Evolutionary conservation across 768 basidiomycete species (phyloP), one percentile per base, ranked within the genome.

Genomic region (Mycena filopes): DNA sequence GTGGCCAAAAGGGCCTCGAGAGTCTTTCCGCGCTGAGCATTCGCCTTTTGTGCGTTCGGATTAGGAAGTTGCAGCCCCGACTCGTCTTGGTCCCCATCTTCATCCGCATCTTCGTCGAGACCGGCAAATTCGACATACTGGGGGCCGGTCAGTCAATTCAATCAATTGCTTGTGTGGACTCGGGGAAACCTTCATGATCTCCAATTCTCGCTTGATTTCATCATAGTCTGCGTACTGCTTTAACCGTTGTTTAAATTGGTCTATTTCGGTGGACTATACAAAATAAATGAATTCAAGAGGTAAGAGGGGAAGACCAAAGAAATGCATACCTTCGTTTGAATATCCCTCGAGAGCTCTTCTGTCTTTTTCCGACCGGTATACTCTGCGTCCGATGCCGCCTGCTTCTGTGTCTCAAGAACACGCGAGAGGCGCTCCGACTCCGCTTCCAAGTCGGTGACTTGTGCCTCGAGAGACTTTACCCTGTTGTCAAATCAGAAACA

Each of bases 111-210:
- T 38, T 89, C 89, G 38, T 97, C 94, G 31, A 95, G 85, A 11
- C 95, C 94, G 9, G 93, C 90, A 74, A 99, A 99, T 74, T 99
- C 97, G 62, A 99, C 96, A 70, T 91, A 98, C 98, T 99, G 70
- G 33, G 16, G 36, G 11, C 21, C 26, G 40, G 20, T 46, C 46
- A 57, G 46, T 38, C 12, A 53, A 28, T 28, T 28, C 31, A 51
- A 29, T 26, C 10, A 50, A 33, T 29, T n/a, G n/a, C 25, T 33
- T 47, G 21, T 15, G 36, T 0, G 50, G 53, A n/a, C 33, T 21
- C 41, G 26, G 7, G 73, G 79, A 48, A 51, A 94, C 98, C 88
- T 99, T 98, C 94, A 99, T 94, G 68, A 99, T 99, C 73, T 96
- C 96, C 29, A 99, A 84, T 76, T 99, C 98, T 28, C 98, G 90